Percentiles rank a stretch among this genome's conserved stretches.
Evolutionary conservation across 805 yeast genomes (phyloP).

Genomic region (Ogataea siamensis): DNA sequence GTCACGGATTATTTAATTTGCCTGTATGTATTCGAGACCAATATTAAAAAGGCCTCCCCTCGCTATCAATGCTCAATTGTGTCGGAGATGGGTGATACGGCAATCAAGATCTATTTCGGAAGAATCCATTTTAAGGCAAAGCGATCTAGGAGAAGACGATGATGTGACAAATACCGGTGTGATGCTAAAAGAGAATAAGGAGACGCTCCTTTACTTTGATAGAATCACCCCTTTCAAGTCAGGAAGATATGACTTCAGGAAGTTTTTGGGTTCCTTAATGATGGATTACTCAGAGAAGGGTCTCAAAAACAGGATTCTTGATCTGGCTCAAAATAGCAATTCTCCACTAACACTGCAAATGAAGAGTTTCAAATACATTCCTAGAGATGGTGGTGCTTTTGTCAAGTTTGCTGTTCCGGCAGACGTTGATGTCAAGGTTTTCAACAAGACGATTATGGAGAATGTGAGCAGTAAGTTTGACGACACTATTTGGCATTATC

Average conservation of each 20-base stretch:
- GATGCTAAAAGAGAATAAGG: slow-evolving; percentile 46
- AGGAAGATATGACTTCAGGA: slow-evolving; percentile 46
- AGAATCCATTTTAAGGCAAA: slow-evolving; percentile 33
- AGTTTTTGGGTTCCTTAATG: slow-evolving; percentile 40
- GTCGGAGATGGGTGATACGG: background rate
- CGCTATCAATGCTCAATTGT: background rate
- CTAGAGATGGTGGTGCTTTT: slow-evolving; percentile 92
- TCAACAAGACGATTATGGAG: slow-evolving; percentile 47
- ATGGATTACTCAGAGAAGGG: slow-evolving; percentile 39
- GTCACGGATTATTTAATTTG: slow-evolving; percentile 5
- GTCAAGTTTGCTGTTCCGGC: slow-evolving; percentile 69
- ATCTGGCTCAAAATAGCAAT: slow-evolving; percentile 38
- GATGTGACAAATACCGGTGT: slow-evolving; percentile 58
- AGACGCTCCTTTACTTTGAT: slow-evolving; percentile 56
- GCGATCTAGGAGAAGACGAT: slow-evolving; percentile 53
- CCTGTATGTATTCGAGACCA: slow-evolving; percentile 3
- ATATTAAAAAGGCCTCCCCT: background rate
- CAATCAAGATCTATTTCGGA: slow-evolving; percentile 23
- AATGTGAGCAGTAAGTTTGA: slow-evolving; percentile 32
- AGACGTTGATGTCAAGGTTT: slow-evolving; percentile 45
- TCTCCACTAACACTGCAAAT: slow-evolving; percentile 38
- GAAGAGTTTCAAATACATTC: slow-evolving; percentile 63
- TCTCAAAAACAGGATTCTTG: slow-evolving; percentile 29
- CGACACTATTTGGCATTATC: slow-evolving; percentile 37
- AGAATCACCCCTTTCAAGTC: slow-evolving; percentile 44